Conservation (phyloP, 352 stramenopile genomes). For the Phytopythium oedochilum region DNA sequence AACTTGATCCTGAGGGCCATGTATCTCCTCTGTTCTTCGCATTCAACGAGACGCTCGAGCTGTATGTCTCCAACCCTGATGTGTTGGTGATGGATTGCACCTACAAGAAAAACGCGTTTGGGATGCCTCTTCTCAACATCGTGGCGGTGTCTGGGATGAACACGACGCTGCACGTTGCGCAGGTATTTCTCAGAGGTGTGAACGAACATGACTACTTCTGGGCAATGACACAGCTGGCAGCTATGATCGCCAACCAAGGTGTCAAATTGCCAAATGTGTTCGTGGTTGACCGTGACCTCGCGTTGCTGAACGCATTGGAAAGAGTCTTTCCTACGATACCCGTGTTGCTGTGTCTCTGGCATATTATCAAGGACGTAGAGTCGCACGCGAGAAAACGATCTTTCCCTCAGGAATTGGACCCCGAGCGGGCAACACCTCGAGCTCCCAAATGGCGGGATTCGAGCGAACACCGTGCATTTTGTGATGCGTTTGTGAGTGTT, state of each 20-base stretch:
- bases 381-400: not conserved
- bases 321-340: constrained; percentile 3
- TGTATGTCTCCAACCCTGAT: not conserved
- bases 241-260: not conserved
- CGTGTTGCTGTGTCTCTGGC: constrained; percentile 12
- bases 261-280: constrained; percentile 8
- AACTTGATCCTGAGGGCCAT: not conserved
- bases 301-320: constrained; percentile 14
- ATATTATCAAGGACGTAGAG: constrained; percentile 15
- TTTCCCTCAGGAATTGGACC: constrained; percentile 5
- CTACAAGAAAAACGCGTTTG: constrained; percentile 12
- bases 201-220: constrained; percentile 5
- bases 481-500: constrained; percentile 3
- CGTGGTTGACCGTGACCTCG: constrained; percentile 8
- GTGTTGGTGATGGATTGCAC: constrained; percentile 6
- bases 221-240: not conserved
- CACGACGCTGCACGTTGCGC: constrained; percentile 12
- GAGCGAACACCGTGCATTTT: not conserved
- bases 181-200: constrained; percentile 11
- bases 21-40: not conserved
- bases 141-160: constrained; percentile 10
- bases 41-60: not conserved
- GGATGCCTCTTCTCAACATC: constrained; percentile 15
- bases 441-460: not conserved
- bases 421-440: not conserved